Evolutionary conservation across 192 early-diverging fungal species (phyloP), one percentile per base, ranked within the genome.

Genomic region (Linnemannia exigua): DNA sequence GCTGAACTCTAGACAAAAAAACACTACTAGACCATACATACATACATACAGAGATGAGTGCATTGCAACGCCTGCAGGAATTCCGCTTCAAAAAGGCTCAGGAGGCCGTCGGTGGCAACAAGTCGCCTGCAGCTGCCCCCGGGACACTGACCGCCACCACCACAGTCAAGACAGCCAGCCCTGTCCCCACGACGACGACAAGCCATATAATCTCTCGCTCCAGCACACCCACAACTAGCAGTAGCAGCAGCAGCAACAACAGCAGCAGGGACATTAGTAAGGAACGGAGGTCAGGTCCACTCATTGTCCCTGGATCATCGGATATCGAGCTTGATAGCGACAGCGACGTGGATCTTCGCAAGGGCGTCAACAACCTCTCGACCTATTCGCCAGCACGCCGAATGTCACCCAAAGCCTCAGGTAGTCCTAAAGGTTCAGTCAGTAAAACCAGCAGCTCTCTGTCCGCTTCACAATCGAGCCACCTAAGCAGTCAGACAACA

Each of bases 41-140:
- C n/a, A n/a, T n/a, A n/a, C n/a, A n/a, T n/a, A n/a, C n/a, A n/a
- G n/a, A 38, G 47, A 79, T 86, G 78, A 79, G 74, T 76, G 84
- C 84, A 9, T 28, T 79, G 28, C 68, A 79, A 28, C 73, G 84
- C 16, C 61, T 86, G 15, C 77, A 86, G 33, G 78, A 86, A 48
- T 86, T 79, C 33, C 84, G 84, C 7, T 86, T 72, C 41, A 86
- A 86, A 41, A 86, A 82, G 70, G 48, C 50, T 17, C 74, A 76
- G 44, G 74, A 68, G 70, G n/a, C 51, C 50, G n/a, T 70, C 16
- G 8, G 68, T 36, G 67, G 37, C 19, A 72, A 31, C 44, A 71
- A n/a, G 20, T 44, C 41, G 9, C 41, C 41, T 44, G 41, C 41
- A 3, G 41, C 41, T 44, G 48, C 44, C 2, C 58, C 58, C 44